Evolutionary conservation across 1,284 basidiomycete genomes (phyloP).

Genomic region (Pseudomicrostroma phylloplanum): DNA sequence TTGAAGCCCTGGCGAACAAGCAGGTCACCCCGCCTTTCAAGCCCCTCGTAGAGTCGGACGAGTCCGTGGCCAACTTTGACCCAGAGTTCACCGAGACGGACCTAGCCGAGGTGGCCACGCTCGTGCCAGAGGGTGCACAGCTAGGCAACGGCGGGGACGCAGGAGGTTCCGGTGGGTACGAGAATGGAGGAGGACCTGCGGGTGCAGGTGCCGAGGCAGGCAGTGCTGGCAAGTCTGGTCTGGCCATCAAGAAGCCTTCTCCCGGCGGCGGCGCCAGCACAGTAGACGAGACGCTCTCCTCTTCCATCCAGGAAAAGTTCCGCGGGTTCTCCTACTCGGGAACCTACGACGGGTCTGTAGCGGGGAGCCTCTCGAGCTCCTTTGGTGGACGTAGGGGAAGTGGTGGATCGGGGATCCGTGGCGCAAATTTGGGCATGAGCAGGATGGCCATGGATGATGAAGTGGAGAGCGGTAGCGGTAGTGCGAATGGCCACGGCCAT

Average conservation of each 20-base stretch:
- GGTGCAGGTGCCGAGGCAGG: background rate
- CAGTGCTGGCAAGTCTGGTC: conserved; percentile 12
- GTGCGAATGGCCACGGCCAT: too few relatives aligned
- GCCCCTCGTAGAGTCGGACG: conserved; percentile 94
- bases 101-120: conserved; percentile 53
- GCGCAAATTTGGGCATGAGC: conserved; percentile 37
- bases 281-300: conserved; percentile 31
- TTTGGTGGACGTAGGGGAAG: conserved; percentile 33
- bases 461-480: background rate
- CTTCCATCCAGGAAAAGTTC: conserved; percentile 49
- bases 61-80: conserved; percentile 95
- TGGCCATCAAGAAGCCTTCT: conserved; percentile 16
- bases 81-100: conserved; percentile 91
- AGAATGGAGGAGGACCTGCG: background rate
- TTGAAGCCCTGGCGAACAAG: conserved; percentile 64
- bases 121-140: conserved; percentile 21
- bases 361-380: conserved; percentile 16
- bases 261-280: conserved; percentile 21
- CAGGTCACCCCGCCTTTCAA: conserved; percentile 97
- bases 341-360: conserved; percentile 38
- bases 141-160: background rate
- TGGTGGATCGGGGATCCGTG: conserved; percentile 25
- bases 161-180: conserved; percentile 6
- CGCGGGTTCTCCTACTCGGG: conserved; percentile 48
- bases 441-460: conserved; percentile 33